Base-by-base conservation (phyloP, 176 grass and related monocot species). In the Typha latifolia region DNA sequence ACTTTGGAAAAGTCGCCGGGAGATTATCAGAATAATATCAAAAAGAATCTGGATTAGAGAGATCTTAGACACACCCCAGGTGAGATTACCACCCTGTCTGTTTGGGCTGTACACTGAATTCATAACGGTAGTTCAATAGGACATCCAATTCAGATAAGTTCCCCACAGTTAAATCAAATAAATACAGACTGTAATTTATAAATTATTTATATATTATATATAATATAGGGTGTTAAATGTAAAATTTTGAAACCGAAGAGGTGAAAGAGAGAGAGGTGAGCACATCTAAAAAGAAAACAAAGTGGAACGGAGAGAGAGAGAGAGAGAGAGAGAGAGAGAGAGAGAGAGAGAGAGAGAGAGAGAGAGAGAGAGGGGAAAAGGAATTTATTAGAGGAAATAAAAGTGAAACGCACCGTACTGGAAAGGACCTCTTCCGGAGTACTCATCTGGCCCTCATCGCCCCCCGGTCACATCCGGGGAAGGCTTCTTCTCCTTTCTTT, bases 401-500 rank as follows among this genome's bases (percentile, higher is more conserved):
- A 10, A 14, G 20, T 8, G 14, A 7, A 9, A 18, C 2, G 52
- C 19, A 57, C 71, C 71, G 71, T 64, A 73, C 71, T 51, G 6
- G 2, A 63, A 73, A 73, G 71, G 71, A 63, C 71, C 18, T 73
- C 61, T 73, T 64, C 71, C 61, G 71, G 71, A 34, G 71, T 73
- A 64, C 61, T n/a, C 47, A 64, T 22, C 71, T 50, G 20, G 47
- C 12, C 21, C 19, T 27, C 34, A 61, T 71, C 3, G 8, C 4
- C 12, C 4, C 24, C 14, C n/a, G 61, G 71, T 48, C 1, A 23
- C 71, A 49, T 64, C 61, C 50, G 12, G 71, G 61, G 71, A 61
- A 51, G 61, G 71, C 56, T 19, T 12, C 14, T 7, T 2, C 69
- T 43, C 6, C 14, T 1, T 2, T 6, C 2, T 6, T 2, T 12